phyloP scores from a whole-genome alignment of 371 early-diverging fungal species.

The Syncephalastrum racemosum region DNA sequence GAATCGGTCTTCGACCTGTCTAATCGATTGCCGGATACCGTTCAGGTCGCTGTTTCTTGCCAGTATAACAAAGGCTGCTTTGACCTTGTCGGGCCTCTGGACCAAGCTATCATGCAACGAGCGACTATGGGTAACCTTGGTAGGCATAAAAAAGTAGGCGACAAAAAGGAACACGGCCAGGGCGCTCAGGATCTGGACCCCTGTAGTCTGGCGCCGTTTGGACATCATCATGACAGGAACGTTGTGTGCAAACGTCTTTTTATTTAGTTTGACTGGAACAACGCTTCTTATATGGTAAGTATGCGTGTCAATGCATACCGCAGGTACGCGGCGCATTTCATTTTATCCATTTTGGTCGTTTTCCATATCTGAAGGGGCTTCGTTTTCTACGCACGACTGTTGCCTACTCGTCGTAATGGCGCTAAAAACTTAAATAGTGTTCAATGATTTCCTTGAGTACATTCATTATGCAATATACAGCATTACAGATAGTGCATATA shows the following conservation, averaged over 20 bases:
- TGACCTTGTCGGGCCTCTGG: slow-evolving; percentile 13
- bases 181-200: slow-evolving; percentile 18
- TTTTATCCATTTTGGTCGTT: too few relatives aligned
- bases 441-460: too few relatives aligned
- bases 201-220: slow-evolving; percentile 26
- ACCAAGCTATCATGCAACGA: neutral
- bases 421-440: too few relatives aligned
- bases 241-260: neutral
- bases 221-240: slow-evolving; percentile 18
- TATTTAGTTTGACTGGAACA: too few relatives aligned
- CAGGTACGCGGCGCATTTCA: too few relatives aligned
- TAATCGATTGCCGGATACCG: slow-evolving; percentile 66
- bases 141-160: slow-evolving; percentile 16
- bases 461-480: too few relatives aligned
- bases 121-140: neutral
- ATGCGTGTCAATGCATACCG: too few relatives aligned
- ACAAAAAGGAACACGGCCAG: slow-evolving; percentile 17
- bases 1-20: slow-evolving; percentile 80
- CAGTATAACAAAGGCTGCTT: slow-evolving; percentile 67
- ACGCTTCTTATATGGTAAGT: too few relatives aligned
- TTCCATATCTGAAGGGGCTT: too few relatives aligned
- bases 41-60: slow-evolving; percentile 76
- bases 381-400: too few relatives aligned
- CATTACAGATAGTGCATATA: too few relatives aligned
- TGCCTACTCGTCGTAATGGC: too few relatives aligned